A percentile compares a stretch with the other conserved stretches of the same genome.
Conservation (phyloP, 2,329 filamentous ascomycete species). For the Pseudopyrenochaeta lycopersici region DNA sequence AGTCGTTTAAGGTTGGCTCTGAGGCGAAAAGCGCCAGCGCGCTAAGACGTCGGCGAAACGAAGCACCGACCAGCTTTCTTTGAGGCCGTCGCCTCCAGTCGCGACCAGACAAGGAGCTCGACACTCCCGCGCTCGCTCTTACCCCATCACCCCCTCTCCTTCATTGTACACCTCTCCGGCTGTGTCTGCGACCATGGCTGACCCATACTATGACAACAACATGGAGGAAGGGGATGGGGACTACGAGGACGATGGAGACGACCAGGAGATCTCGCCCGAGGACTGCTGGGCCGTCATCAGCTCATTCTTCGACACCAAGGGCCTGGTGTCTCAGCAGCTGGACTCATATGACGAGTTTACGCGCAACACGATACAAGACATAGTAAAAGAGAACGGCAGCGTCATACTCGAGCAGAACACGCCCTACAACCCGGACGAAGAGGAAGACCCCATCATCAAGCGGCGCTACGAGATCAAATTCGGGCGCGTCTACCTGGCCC, state of each 20-base stretch:
- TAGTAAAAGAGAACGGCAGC: constrained; percentile 89
- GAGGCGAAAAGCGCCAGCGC: not conserved
- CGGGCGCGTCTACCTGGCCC: constrained; percentile 85
- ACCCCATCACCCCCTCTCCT: constrained; percentile 9
- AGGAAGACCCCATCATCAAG: constrained; percentile 76
- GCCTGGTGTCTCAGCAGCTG: constrained; percentile 94
- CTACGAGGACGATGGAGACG: constrained; percentile 65
- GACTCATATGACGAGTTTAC: constrained; percentile 99
- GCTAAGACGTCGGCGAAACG: constrained; percentile 13
- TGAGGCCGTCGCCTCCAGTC: constrained; percentile 34
- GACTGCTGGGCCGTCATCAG: constrained; percentile 99
- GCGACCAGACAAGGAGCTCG: constrained; percentile 29
- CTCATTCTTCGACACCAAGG: constrained; percentile 95
- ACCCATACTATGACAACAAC: constrained; percentile 72
- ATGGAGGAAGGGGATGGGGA: constrained; percentile 70
- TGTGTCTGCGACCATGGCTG: constrained; percentile 56
- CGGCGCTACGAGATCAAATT: constrained; percentile 96
- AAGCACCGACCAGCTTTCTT: constrained; percentile 19
- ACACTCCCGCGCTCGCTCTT: constrained; percentile 14
- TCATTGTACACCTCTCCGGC: constrained; percentile 6
- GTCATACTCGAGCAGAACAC: constrained; percentile 95
- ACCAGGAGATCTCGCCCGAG: constrained; percentile 84
- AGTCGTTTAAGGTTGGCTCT: too few species aligned
- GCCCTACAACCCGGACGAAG: constrained; percentile 75
- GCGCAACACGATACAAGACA: constrained; percentile 89